Base-by-base conservation (phyloP, 768 basidiomycete genomes). In the Boletellus sp. region DNA sequence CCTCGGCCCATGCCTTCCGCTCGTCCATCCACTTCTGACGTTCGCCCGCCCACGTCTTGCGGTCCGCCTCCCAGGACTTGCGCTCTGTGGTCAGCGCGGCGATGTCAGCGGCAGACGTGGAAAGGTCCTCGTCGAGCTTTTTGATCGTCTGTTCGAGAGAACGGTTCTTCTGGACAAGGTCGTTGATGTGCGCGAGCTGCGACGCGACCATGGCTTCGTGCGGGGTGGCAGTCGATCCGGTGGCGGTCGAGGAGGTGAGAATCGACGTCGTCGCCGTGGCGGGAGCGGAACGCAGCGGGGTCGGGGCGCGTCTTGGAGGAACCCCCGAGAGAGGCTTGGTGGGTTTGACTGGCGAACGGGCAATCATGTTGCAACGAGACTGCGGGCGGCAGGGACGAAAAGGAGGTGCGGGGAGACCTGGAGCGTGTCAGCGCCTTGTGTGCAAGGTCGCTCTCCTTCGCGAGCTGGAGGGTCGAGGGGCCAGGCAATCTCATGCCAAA, bases 121-220 rank as follows among this genome's bases (percentile, higher is more conserved):
- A 65, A 26, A 83, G 57, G 36, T 81, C 77, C 20, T 77, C 76
- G 15, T 68, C 61, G 32, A 87, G 75, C 38, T 76, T 79, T 56
- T 77, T 77, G 65, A 77, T 75, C 4, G 76, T 76, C 52, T 82
- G 77, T 49, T 87, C 84, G 45, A 87, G 75, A 0, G 77, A 78
- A 22, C 80, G 80, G 59, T 79, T 85, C 53, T 81, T 75, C 54
- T 84, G 78, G 3, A 87, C 84, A 45, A 90, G 78, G 37, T 90
- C 85, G 42, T 84, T 77, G 43, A 90, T 87, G 62, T 89, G 86
- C 3, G 74, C 67, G 51, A 81, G 81, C 62, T 84, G 79, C 4
- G 82, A 76, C 22, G 80, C 73, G 53, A 80, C 79, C 58, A 86
- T 72, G 20, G 81, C 74, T 26, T 72, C 72, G 36, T 65, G 65